These are phyloP conservation scores for Lipomyces lipofer DNA, from an alignment of 805 yeast genomes.

Conservation along the genomic window DNA sequence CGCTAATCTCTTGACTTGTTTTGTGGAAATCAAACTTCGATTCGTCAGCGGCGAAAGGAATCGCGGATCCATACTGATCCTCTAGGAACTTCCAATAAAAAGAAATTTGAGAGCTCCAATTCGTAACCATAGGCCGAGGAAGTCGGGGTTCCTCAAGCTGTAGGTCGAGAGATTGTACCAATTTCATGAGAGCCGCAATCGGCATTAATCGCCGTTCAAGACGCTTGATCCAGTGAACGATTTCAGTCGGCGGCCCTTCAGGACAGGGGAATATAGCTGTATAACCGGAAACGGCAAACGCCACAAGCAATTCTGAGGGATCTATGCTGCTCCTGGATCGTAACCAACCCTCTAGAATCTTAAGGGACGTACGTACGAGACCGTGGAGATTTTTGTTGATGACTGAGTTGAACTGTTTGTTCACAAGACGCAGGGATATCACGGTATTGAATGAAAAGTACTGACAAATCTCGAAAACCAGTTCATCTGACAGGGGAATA, in stretches of 20 bases:
- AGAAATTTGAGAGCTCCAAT: background rate
- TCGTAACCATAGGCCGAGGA: conserved; percentile 2
- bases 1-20: background rate
- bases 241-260: too few species aligned
- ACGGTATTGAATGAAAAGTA: background rate
- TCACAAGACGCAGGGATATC: conserved; percentile 1
- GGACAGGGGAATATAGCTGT: too few species aligned
- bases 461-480: background rate
- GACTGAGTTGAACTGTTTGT: background rate
- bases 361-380: background rate
- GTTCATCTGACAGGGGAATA: conserved; percentile 2
- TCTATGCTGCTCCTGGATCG: too few species aligned
- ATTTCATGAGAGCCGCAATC: background rate
- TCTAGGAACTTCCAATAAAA: conserved; percentile 4
- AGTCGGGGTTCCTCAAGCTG: too few species aligned
- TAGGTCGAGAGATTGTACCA: too few species aligned
- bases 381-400: background rate
- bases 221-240: too few species aligned
- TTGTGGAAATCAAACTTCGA: background rate
- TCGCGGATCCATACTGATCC: background rate
- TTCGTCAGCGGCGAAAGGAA: background rate
- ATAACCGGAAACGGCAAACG: too few species aligned
- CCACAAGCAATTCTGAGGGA: too few species aligned
- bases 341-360: background rate
- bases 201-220: background rate